phyloP scores from a whole-genome alignment of 1,284 basidiomycete genomes.

The Athelia sp. region DNA sequence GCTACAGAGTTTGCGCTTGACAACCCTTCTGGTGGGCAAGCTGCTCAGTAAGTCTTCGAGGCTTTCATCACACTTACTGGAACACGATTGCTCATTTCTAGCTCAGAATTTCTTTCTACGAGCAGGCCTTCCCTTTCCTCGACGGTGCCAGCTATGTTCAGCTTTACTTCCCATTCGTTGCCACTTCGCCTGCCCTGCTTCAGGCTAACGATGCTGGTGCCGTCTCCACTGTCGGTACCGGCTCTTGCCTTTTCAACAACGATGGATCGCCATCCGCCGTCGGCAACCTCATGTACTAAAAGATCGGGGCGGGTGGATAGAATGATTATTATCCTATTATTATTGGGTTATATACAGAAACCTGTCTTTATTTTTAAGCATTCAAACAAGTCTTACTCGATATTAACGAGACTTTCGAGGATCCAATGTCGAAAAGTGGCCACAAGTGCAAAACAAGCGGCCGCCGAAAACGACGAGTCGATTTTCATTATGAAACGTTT shows the following conservation, averaged over 20 bases:
- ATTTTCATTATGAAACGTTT: too few relatives aligned
- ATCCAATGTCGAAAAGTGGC: too few relatives aligned
- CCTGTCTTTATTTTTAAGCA: too few relatives aligned
- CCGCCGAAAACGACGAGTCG: too few relatives aligned
- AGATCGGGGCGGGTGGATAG: neutral
- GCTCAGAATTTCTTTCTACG: neutral
- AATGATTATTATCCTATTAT: neutral
- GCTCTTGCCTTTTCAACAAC: constrained; percentile 13
- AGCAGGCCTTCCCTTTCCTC: neutral
- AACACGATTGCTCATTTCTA: neutral
- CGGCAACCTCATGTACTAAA: constrained; percentile 9
- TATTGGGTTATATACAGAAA: too few relatives aligned
- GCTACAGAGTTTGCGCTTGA: neutral
- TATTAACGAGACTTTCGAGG: too few relatives aligned
- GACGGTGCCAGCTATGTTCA: neutral
- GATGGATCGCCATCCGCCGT: constrained; percentile 12
- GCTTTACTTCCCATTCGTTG: constrained; percentile 2
- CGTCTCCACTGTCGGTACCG: constrained; percentile 12
- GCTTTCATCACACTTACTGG: neutral
- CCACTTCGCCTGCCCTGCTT: neutral
- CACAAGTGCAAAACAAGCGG: too few relatives aligned
- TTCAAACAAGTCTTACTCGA: too few relatives aligned
- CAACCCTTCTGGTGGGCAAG: neutral
- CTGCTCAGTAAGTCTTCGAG: neutral
- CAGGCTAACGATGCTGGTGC: neutral